Evolutionary conservation across 2,329 filamentous ascomycete species (phyloP).

Genomic region (Sodiomyces alkalinus): DNA sequence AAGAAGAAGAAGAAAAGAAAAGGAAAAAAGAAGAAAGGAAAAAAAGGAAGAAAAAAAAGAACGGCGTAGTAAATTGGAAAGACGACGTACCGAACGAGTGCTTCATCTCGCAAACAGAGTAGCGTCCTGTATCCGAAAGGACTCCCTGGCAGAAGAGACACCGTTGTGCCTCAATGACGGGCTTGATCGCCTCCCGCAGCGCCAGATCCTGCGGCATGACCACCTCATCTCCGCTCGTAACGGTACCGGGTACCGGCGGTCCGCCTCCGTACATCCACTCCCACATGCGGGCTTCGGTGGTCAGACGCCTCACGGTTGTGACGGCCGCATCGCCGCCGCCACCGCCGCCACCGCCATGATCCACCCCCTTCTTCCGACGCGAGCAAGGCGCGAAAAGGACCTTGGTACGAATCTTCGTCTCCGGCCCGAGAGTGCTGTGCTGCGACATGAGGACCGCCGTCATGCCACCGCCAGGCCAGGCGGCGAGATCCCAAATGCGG

Average conservation of each 20-base stretch:
- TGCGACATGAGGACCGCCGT: constrained; percentile 33
- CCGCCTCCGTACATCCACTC: constrained; percentile 45
- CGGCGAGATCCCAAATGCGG: constrained; percentile 36
- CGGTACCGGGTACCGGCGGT: constrained; percentile 24
- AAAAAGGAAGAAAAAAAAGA: no score
- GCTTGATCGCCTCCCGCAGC: constrained; percentile 22
- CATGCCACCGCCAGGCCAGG: constrained; percentile 35
- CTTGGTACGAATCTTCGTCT: constrained; percentile 22
- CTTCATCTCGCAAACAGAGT: constrained; percentile 22
- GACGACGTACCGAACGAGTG: constrained; percentile 25
- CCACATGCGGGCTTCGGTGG: constrained; percentile 40
- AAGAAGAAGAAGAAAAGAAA: not conserved
- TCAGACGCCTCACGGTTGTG: constrained; percentile 15
- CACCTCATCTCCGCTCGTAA: constrained; percentile 3
- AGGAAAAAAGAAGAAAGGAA: no score
- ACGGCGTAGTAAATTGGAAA: no score
- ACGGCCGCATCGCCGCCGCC: no score
- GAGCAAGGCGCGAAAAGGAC: constrained; percentile 19
- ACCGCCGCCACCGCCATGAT: no score
- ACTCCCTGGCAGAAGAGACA: constrained; percentile 32
- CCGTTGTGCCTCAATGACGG: constrained; percentile 17
- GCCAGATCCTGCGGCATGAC: constrained; percentile 5
- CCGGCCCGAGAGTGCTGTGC: constrained; percentile 31
- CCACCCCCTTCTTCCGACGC: not conserved
- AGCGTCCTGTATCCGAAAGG: constrained; percentile 16